These are phyloP conservation scores for Ciborinia camelliae DNA, from an alignment of 2,329 filamentous ascomycete species.

Conservation along the genomic window DNA sequence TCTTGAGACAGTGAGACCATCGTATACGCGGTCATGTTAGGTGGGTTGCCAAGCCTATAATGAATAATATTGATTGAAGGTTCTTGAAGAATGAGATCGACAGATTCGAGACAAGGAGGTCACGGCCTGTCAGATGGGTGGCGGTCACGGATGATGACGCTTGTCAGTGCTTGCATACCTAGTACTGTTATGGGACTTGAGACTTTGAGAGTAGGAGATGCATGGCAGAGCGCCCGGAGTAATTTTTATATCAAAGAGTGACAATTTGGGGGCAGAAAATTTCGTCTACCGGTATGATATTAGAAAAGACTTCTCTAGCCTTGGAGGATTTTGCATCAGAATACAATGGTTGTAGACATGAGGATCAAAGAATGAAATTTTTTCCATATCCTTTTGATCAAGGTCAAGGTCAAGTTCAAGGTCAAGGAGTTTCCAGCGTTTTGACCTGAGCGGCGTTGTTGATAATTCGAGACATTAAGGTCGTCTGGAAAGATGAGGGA, in stretches of 20 bases:
- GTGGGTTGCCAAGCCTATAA: not conserved
- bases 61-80: not conserved
- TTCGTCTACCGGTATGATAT: not conserved
- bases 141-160: not conserved
- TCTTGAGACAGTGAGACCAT: slow-evolving; percentile 10
- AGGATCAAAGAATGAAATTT: not conserved
- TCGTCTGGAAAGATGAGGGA: slow-evolving; percentile 14
- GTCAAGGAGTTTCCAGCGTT: not conserved
- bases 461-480: slow-evolving; percentile 4
- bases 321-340: not conserved
- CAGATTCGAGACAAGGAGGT: slow-evolving; percentile 8
- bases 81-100: not conserved
- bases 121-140: slow-evolving; percentile 6
- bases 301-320: not conserved
- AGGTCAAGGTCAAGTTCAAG: too few relatives aligned
- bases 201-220: not conserved
- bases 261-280: not conserved
- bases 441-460: not conserved
- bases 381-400: not conserved
- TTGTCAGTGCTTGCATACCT: not conserved
- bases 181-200: not conserved
- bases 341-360: not conserved
- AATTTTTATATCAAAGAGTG: not conserved
- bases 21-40: not conserved
- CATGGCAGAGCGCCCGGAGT: not conserved